phyloP scores from a whole-genome alignment of 2,329 filamentous ascomycete genomes.

The Arthrobotrys megalospora region DNA sequence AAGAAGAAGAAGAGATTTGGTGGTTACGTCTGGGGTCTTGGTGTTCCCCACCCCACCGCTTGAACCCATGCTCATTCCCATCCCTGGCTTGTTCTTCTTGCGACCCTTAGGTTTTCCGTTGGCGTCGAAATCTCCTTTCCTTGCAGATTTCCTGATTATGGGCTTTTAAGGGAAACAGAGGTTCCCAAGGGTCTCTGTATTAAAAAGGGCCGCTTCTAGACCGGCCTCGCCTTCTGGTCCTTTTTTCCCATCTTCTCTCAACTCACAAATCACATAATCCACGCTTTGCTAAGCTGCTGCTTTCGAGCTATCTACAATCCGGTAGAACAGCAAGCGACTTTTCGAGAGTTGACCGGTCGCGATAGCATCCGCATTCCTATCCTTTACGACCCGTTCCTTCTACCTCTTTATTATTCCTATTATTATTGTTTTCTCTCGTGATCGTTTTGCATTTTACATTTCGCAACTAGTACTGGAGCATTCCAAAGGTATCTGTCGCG shows the following conservation, averaged over 20 bases:
- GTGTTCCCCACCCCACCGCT: slow-evolving; percentile 50
- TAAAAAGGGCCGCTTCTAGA: slow-evolving; percentile 61
- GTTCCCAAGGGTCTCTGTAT: slow-evolving; percentile 40
- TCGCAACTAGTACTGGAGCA: neutral
- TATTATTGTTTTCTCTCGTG: slow-evolving; percentile 19
- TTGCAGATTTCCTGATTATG: slow-evolving; percentile 51
- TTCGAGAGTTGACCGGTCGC: neutral
- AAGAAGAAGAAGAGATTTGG: slow-evolving; percentile 8
- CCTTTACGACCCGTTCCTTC: neutral
- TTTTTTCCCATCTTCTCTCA: slow-evolving; percentile 26
- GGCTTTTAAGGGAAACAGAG: slow-evolving; percentile 19
- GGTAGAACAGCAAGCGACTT: neutral
- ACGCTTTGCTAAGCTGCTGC: slow-evolving; percentile 11
- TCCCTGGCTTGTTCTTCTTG: slow-evolving; percentile 31
- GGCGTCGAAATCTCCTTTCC: slow-evolving; percentile 61
- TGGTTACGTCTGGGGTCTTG: slow-evolving; percentile 37
- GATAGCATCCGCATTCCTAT: slow-evolving; percentile 14
- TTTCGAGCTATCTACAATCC: neutral
- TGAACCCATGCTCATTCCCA: slow-evolving; percentile 38
- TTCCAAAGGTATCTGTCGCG: slow-evolving; percentile 15
- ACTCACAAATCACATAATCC: slow-evolving; percentile 41
- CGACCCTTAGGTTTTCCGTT: slow-evolving; percentile 36
- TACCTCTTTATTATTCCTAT: slow-evolving; percentile 1
- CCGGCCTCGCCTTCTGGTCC: slow-evolving; percentile 58
- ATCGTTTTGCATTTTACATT: neutral